Conservation (phyloP, 352 stramenopile species). For the Phytopythium sindhum region DNA sequence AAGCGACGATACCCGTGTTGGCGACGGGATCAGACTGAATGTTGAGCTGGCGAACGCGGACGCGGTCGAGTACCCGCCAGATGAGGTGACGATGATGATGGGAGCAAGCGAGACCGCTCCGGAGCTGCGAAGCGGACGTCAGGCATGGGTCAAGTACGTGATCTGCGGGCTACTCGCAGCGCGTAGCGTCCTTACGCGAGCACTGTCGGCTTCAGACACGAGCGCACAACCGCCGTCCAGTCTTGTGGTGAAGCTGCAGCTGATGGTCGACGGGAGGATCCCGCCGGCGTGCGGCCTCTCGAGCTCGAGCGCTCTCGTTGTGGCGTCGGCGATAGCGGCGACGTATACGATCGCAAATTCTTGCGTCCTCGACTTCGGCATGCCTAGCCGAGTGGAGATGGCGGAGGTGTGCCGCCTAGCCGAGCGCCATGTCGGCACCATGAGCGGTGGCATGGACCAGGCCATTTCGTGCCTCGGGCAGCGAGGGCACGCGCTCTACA, state of each 20-base stretch:
- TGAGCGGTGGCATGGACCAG: constrained; percentile 87
- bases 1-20: not conserved
- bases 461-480: constrained; percentile 53
- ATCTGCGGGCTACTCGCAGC: constrained; percentile 31
- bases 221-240: not conserved
- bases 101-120: constrained; percentile 3
- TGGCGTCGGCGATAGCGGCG: constrained; percentile 53
- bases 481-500: constrained; percentile 42
- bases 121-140: constrained; percentile 7
- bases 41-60: constrained; percentile 22
- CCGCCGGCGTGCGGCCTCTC: constrained; percentile 70
- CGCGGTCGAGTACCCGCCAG: not conserved
- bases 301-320: constrained; percentile 78
- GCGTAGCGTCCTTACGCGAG: constrained; percentile 5
- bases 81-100: constrained; percentile 1
- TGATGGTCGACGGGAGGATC: constrained; percentile 68
- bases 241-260: constrained; percentile 17
- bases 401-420: constrained; percentile 49
- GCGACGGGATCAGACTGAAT: constrained; percentile 1
- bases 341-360: constrained; percentile 14
- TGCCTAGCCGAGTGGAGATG: constrained; percentile 35
- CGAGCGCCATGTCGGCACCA: constrained; percentile 68
- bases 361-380: not conserved
- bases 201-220: constrained; percentile 10
- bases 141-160: constrained; percentile 36